Percentiles rank a stretch among this genome's conserved stretches.
phyloP scores from a whole-genome alignment of 306 rosid species.

The Adenanthera pavonina region DNA sequence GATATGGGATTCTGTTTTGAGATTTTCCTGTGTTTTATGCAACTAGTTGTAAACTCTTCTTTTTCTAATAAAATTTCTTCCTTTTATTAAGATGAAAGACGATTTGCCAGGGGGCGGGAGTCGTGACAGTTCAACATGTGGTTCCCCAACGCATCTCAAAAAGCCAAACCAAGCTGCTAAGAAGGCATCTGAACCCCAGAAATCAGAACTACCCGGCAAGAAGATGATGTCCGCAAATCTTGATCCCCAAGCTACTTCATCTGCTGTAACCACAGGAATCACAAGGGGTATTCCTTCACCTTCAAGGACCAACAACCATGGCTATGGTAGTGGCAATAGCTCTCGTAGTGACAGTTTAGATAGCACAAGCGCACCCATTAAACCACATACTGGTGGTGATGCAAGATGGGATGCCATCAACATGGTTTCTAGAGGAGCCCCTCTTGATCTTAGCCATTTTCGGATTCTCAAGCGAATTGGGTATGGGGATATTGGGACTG shows the following conservation, averaged over 20 bases:
- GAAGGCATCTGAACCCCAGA: slow-evolving; percentile 37
- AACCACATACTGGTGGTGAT: slow-evolving; percentile 93
- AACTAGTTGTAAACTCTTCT: background rate
- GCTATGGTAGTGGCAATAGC: slow-evolving; percentile 45
- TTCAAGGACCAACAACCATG: slow-evolving; percentile 45
- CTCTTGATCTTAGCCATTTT: slow-evolving; percentile 70
- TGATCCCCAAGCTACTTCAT: slow-evolving; percentile 41
- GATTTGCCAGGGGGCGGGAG: background rate
- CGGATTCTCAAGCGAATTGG: slow-evolving; percentile 87
- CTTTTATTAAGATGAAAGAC: background rate
- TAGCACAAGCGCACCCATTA: slow-evolving; percentile 61
- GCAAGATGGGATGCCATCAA: slow-evolving; percentile 82
- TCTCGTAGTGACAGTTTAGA: slow-evolving; percentile 79
- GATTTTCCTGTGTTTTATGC: background rate
- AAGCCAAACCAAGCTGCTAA: background rate
- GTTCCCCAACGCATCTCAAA: slow-evolving; percentile 11
- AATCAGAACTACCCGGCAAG: slow-evolving; percentile 27
- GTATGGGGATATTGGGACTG: slow-evolving; percentile 86
- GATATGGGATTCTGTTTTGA: background rate
- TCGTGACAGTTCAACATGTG: too few species aligned
- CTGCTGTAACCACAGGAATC: slow-evolving; percentile 18
- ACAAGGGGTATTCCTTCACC: slow-evolving; percentile 40
- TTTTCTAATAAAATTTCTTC: background rate
- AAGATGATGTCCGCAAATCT: slow-evolving; percentile 40
- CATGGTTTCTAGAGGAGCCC: slow-evolving; percentile 53